A percentile compares a stretch with the other conserved stretches of the same genome.
Evolutionary conservation across 306 rosid species (phyloP).

Genomic region (Vigna unguiculata): DNA sequence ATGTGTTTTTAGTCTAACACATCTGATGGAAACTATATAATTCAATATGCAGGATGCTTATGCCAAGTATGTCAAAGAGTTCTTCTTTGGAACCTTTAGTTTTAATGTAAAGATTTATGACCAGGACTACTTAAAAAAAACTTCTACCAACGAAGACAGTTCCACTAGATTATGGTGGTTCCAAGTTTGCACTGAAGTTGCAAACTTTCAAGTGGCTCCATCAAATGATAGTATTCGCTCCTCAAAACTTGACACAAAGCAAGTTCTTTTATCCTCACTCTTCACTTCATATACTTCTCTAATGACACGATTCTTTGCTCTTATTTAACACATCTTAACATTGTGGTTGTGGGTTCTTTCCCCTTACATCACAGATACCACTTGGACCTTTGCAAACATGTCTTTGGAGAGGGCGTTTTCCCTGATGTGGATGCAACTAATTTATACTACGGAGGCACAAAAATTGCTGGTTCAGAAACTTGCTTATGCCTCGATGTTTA

Average conservation of each 20-base stretch:
- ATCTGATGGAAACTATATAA: constrained; percentile 40
- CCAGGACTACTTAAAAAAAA: constrained; percentile 74
- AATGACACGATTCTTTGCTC: constrained; percentile 1
- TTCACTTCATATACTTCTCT: constrained; percentile 16
- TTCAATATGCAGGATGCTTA: constrained; percentile 68
- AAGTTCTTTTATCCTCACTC: constrained; percentile 45
- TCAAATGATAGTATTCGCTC: constrained; percentile 90
- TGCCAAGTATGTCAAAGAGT: constrained; percentile 86
- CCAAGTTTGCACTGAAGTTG: constrained; percentile 98
- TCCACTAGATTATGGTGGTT: constrained; percentile 94
- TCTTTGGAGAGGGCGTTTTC: constrained; percentile 86
- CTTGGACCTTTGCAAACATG: constrained; percentile 93
- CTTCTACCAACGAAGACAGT: constrained; percentile 57
- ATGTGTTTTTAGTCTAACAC: constrained; percentile 23
- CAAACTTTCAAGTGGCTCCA: constrained; percentile 95
- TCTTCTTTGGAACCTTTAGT: constrained; percentile 66
- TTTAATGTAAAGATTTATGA: constrained; percentile 56
- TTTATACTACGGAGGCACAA: constrained; percentile 87
- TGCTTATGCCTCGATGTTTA: constrained; percentile 20
- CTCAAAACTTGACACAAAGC: constrained; percentile 74
- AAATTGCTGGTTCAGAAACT: constrained; percentile 67
- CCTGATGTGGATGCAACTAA: constrained; percentile 85
- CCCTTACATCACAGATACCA: constrained; percentile 70
- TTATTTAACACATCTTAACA: not conserved
- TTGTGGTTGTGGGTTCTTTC: not conserved